These are phyloP conservation scores for Capsicum pubescens DNA, from an alignment of 257 asterid genomes.

Conservation along the genomic window DNA sequence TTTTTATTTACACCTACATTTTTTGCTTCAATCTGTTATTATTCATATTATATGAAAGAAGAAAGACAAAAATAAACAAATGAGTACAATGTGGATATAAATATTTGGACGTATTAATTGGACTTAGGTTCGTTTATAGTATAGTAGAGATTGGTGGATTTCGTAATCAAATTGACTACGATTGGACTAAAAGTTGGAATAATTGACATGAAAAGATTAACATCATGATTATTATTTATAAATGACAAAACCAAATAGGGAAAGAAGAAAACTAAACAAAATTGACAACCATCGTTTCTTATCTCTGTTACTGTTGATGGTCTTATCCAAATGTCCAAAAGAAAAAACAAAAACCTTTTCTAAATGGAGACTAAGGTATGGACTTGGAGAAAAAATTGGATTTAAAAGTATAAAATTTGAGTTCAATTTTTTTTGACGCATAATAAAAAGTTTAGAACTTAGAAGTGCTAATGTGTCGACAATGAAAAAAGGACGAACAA, in stretches of 20 bases:
- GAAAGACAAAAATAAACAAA: background rate
- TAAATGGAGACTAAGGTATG: background rate
- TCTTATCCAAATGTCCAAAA: background rate
- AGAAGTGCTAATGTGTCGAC: too few species aligned
- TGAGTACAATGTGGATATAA: background rate
- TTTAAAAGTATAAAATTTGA: too few species aligned
- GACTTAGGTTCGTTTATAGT: background rate
- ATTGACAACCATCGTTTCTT: background rate
- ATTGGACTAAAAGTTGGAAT: background rate
- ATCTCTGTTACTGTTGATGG: background rate
- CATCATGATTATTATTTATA: background rate
- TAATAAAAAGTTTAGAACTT: too few species aligned
- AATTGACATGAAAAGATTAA: background rate
- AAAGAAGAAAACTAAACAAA: background rate
- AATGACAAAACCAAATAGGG: background rate
- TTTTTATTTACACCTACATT: too few species aligned
- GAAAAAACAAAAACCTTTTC: background rate
- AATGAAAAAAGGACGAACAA: too few species aligned
- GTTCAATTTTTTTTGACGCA: too few species aligned
- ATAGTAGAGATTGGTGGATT: background rate
- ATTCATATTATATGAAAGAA: too few species aligned
- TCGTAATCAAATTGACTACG: background rate
- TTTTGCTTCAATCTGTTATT: too few species aligned
- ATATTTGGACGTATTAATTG: background rate
- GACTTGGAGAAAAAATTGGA: too few species aligned